phyloP scores from a whole-genome alignment of 164 flowering plant species.

The Vitis cinerea region DNA sequence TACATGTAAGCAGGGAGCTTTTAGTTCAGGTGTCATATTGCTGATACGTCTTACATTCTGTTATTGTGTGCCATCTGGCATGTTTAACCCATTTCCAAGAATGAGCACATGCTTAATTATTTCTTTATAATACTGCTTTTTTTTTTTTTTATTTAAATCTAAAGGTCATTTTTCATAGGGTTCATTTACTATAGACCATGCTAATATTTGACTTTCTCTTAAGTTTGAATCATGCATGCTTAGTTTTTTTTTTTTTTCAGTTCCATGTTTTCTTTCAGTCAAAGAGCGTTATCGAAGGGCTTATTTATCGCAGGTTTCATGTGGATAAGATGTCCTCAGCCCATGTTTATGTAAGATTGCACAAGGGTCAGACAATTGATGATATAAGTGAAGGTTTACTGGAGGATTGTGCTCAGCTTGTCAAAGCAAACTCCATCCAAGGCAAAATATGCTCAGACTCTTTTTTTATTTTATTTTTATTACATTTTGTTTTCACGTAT shows the following conservation, averaged over 20 bases:
- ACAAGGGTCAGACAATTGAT: slow-evolving; percentile 87
- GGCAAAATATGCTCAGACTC: slow-evolving; percentile 35
- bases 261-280: background rate
- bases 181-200: no score
- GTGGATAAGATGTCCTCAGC: slow-evolving; percentile 99
- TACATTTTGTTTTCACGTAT: background rate
- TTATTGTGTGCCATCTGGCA: no score
- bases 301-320: slow-evolving; percentile 73
- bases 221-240: background rate
- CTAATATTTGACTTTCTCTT: no score
- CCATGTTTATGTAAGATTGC: slow-evolving; percentile 90
- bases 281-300: slow-evolving; percentile 1
- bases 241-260: background rate
- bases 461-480: slow-evolving; percentile 1
- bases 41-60: no score
- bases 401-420: slow-evolving; percentile 98
- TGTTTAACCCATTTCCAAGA: no score
- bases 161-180: no score
- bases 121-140: no score
- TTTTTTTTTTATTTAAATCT: no score
- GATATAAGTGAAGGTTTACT: slow-evolving; percentile 85
- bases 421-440: slow-evolving; percentile 98
- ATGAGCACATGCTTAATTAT: no score
- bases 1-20: no score
- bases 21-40: no score